Evolutionary conservation across 202 grass and related monocot genomes (phyloP), one percentile per base, ranked within the genome.

Genomic region (Carex arenaria): DNA sequence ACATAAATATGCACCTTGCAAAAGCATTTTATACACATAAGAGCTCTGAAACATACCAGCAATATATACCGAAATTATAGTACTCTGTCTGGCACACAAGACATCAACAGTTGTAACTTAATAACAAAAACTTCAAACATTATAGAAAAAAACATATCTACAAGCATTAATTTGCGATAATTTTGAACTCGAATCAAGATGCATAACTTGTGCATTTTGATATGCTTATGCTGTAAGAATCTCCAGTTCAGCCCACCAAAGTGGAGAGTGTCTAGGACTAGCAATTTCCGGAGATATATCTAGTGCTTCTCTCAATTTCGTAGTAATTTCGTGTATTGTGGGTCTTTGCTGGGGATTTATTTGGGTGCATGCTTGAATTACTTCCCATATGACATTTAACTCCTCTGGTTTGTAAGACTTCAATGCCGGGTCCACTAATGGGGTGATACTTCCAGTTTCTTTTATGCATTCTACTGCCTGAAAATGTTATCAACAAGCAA

Each of bases 191-290:
- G 51, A 49, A 45, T 23, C 8, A 78, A 78, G 56, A 80, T 43
- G 14, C n/a, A 47, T 64, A 62, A 3, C 19, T 64, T 49, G 40
- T 28, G 22, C 22, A 80, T 22, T 64, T 62, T 53, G 43, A 18
- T 47, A 34, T 85, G 79, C 88, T 90, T 98, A 91, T 75, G 90
- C 91, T 43, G 96, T 92, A 78, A 98, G 93, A 68, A 98, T 98
- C 88, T 98, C 96, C 64, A 98, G 90, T 89, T 98, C 96, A 12
- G 96, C 96, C 96, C 96, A 98, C 96, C 96, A 98, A 70, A 98
- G 96, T 4, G 96, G 96, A 64, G 96, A 98, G 64, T 95, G 67
- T 13, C 93, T 91, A 1, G 96, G 93, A 0, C 72, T 90, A 22
- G 96, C 93, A 60, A 88, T 89, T 79, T 98, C 96, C 7, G 96